Evolutionary conservation across 2,329 filamentous ascomycete genomes (phyloP).

Genomic region (Zasmidium cellare): DNA sequence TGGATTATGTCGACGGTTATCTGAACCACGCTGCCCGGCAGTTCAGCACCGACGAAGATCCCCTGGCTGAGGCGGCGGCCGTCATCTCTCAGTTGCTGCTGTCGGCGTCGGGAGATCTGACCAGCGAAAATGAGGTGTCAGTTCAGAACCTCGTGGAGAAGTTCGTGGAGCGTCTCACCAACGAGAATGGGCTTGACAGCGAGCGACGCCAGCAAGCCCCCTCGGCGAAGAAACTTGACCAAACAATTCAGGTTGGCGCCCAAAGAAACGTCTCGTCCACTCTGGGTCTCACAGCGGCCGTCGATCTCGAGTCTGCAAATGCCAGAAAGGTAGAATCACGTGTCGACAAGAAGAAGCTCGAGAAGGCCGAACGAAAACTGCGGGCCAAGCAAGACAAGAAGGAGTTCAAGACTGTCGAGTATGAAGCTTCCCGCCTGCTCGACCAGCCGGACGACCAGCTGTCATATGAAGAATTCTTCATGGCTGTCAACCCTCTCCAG

Average conservation of each 20-base stretch:
- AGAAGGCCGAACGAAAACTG: slow-evolving; percentile 97
- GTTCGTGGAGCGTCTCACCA: slow-evolving; percentile 80
- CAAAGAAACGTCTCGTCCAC: slow-evolving; percentile 97
- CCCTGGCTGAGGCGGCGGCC: slow-evolving; percentile 79
- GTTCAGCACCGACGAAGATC: slow-evolving; percentile 75
- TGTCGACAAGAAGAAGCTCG: slow-evolving; percentile 97
- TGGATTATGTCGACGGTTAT: slow-evolving; percentile 68
- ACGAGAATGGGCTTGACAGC: slow-evolving; percentile 66
- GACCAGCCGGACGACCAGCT: slow-evolving; percentile 79
- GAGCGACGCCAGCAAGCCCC: slow-evolving; percentile 71
- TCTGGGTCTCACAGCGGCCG: slow-evolving; percentile 77
- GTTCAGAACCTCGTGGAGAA: slow-evolving; percentile 84
- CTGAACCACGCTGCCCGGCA: slow-evolving; percentile 87
- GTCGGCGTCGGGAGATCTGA: slow-evolving; percentile 86
- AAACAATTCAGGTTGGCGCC: slow-evolving; percentile 90
- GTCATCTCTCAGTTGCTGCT: slow-evolving; percentile 85
- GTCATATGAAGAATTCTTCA: slow-evolving; percentile 99
- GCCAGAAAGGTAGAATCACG: slow-evolving; percentile 93
- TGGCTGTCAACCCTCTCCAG: slow-evolving; percentile 97
- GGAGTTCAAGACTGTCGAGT: slow-evolving; percentile 96
- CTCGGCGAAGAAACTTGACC: slow-evolving; percentile 80
- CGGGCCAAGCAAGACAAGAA: slow-evolving; percentile 98
- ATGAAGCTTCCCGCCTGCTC: slow-evolving; percentile 88
- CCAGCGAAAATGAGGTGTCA: slow-evolving; percentile 68
- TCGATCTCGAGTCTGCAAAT: slow-evolving; percentile 93